Evolutionary conservation across 306 rosid species (phyloP), one percentile per base, ranked within the genome.

Genomic region (Cucumis melo): DNA sequence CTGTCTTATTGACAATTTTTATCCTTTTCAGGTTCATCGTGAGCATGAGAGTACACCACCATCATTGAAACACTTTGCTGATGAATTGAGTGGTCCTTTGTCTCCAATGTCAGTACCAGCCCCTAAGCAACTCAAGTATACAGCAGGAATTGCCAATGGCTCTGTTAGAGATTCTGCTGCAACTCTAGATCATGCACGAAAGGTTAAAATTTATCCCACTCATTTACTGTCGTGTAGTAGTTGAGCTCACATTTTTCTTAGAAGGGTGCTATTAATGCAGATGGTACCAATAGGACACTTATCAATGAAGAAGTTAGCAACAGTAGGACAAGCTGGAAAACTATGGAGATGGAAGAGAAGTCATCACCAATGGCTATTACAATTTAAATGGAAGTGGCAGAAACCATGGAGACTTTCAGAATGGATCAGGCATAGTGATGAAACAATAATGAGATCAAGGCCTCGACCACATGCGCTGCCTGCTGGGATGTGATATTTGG

Each of bases 321-420:
- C 78, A 62, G 87, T 86, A 20, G 99, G 99, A 77, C 96, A 92
- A 57, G 84, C 89, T 62, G 99, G 97, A 64, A 95, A 91, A 89
- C 81, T 95, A 64, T 95, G 99, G 99, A 88, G 97, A 78, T 95
- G 99, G 99, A 95, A 92, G 79, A 90, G 99, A 86, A 95, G 99
- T 79, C 99, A 95, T 82, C 99, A 95, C 82, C 98, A 86, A 75
- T 95, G 99, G 98, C 87, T 95, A 57, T 17, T 95, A 36, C 98
- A 95, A 79, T 95, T 95, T 81, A 95, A 92, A 76, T 95, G 99
- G 99, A 95, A 90, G 80, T 95, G 99, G 99, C 99, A 95, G 83
- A 95, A 95, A 81, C 99, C 99, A 3, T 95, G 99, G 99, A 95
- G 87, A 86, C 97, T 95, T 73, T 92, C 99, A 63, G 98, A 95